Evolutionary conservation across 495 filamentous ascomycete genomes (phyloP), one percentile per base, ranked within the genome.

Genomic region (Halenospora varia): DNA sequence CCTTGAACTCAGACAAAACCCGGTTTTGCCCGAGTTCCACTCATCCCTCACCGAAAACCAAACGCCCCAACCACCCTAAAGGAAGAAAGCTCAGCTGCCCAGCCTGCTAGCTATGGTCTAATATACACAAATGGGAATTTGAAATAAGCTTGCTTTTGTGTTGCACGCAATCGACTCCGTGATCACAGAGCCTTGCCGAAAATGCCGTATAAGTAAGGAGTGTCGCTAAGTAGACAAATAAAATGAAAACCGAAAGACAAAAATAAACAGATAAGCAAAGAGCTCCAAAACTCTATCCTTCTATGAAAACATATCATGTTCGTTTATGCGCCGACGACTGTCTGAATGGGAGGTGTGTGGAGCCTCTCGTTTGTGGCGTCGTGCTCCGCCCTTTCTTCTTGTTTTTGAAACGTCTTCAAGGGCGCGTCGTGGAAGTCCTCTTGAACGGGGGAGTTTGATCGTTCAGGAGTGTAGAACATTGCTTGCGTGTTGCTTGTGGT

Each of bases 391-490:
- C 4, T 17, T 4, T n/a, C 8, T 17, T 20, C 42, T 17, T n/a
- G 42, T 8, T n/a, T n/a, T n/a, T n/a, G n/a, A n/a, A n/a, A n/a
- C n/a, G n/a, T n/a, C n/a, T n/a, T 46, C 42, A 46, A 46, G 42
- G 19, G 13, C 15, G n/a, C 41, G 15, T 55, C 61, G 1, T 19
- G 15, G 52, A 59, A 59, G 2, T 8, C 29, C 1, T 24, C 13
- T 6, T 15, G 25, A 2, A 42, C 25, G 23, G 64, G 64, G n/a
- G 64, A 59, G 29, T 53, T 62, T 8, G 60, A 60, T 1, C 55
- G 50, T 46, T 68, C 65, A 2, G 65, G 65, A 2, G 65, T 68
- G 26, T 65, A 68, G 40, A 65, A 65, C 29, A 53, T 47, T 6
- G 65, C 65, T 29, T 68, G 62, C 50, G 48, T 62, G 2, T 22